A percentile compares a stretch with the other conserved stretches of the same genome.
Evolutionary conservation across 345 rosid species (phyloP).

Genomic region (Aurinia saxatilis): DNA sequence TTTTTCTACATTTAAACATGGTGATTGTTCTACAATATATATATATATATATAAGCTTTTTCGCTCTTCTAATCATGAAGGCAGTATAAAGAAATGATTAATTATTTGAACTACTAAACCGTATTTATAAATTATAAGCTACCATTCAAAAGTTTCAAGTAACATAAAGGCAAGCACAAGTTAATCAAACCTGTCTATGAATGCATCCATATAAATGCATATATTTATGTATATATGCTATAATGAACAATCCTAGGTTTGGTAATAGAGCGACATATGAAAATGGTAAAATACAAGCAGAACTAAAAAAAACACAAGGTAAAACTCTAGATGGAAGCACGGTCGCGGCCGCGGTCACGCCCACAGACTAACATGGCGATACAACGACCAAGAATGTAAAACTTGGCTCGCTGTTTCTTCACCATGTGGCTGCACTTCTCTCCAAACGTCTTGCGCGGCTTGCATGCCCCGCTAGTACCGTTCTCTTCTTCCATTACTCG

Average conservation of each 20-base stretch:
- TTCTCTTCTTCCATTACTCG: conserved; percentile 13
- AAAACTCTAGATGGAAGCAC: background rate
- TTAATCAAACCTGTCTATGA: conserved; percentile 7
- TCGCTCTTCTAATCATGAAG: no score
- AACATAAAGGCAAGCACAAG: background rate
- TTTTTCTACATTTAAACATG: no score
- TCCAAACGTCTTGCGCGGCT: conserved; percentile 51
- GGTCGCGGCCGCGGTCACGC: conserved; percentile 37
- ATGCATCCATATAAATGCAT: conserved; percentile 15
- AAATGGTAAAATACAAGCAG: background rate
- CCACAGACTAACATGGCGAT: conserved; percentile 70
- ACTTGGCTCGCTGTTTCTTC: conserved; percentile 70
- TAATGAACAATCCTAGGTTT: conserved; percentile 10
- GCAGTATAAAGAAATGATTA: background rate
- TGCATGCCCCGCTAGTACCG: conserved; percentile 27
- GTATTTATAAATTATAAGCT: background rate
- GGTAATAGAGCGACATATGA: conserved; percentile 10
- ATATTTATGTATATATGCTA: conserved; percentile 10
- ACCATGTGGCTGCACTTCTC: conserved; percentile 69
- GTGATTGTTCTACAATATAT: no score
- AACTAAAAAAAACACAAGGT: background rate
- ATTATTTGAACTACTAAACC: background rate
- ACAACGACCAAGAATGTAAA: conserved; percentile 80
- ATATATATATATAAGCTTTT: no score
- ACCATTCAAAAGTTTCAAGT: background rate